Percentiles rank a stretch among this genome's conserved stretches.
These are phyloP conservation scores for Scytalidium lignicola DNA, from an alignment of 2,329 filamentous ascomycete genomes.

Conservation along the genomic window DNA sequence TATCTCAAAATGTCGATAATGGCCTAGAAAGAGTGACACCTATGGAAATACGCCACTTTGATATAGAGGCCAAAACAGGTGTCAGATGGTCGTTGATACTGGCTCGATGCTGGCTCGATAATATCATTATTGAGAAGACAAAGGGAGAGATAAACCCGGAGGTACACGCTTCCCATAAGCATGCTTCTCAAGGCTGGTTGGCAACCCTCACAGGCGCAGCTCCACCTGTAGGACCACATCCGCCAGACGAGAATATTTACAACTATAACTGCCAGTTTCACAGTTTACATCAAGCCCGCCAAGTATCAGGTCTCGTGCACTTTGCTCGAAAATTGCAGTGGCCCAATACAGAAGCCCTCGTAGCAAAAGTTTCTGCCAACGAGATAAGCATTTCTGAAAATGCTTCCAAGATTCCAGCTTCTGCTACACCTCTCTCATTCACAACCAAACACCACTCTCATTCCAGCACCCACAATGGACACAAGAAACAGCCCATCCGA, in stretches of 20 bases:
- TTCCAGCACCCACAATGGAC: not conserved
- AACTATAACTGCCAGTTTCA: constrained; percentile 28
- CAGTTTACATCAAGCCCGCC: constrained; percentile 47
- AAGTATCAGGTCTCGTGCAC: constrained; percentile 56
- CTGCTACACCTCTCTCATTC: constrained; percentile 27
- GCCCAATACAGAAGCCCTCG: constrained; percentile 48
- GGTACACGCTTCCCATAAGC: constrained; percentile 18
- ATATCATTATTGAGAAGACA: constrained; percentile 52
- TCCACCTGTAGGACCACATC: constrained; percentile 32
- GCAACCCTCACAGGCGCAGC: constrained; percentile 48
- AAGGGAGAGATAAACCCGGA: constrained; percentile 17
- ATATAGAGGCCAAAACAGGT: constrained; percentile 54
- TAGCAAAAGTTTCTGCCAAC: constrained; percentile 25
- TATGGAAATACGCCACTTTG: constrained; percentile 55
- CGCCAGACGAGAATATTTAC: constrained; percentile 31
- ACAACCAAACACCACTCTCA: constrained; percentile 14
- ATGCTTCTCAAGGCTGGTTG: constrained; percentile 43
- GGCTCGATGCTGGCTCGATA: constrained; percentile 63
- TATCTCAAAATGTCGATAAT: constrained; percentile 55
- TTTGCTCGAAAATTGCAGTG: constrained; percentile 59
- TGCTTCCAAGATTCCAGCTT: constrained; percentile 16
- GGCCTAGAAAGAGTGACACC: constrained; percentile 46
- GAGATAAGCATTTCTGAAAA: constrained; percentile 22
- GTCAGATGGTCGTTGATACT: constrained; percentile 64
- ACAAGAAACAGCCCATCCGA: constrained; percentile 5